A percentile compares a stretch with the other conserved stretches of the same genome.
Evolutionary conservation across 257 asterid species (phyloP).

Genomic region (Scutellaria galericulata): DNA sequence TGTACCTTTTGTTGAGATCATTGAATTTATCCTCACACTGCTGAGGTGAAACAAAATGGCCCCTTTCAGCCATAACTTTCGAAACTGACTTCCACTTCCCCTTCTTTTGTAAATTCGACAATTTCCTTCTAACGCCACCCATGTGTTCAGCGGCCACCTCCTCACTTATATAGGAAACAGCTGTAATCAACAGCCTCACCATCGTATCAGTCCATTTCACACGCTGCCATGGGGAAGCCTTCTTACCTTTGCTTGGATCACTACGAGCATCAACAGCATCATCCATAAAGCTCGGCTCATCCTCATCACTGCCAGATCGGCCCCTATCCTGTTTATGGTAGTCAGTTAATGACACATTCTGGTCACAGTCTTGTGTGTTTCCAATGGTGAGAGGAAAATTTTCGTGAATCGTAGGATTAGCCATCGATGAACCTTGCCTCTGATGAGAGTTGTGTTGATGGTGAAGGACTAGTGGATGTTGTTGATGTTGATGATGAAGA

Average conservation of each 20-base stretch:
- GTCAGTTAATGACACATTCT: conserved; percentile 42
- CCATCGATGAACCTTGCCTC: conserved; percentile 48
- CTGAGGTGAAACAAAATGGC: conserved; percentile 82
- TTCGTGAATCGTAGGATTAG: conserved; percentile 51
- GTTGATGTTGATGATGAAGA: conserved; percentile 52
- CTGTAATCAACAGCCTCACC: conserved; percentile 71
- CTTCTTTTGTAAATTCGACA: conserved; percentile 60
- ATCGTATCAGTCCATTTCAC: conserved; percentile 61
- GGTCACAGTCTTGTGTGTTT: conserved; percentile 50
- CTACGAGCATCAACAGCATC: conserved; percentile 30
- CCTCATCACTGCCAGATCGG: conserved; percentile 69
- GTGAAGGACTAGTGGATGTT: conserved; percentile 35
- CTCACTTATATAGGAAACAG: conserved; percentile 77
- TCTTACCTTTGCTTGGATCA: conserved; percentile 49
- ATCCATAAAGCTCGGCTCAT: conserved; percentile 61
- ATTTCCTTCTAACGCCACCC: conserved; percentile 52
- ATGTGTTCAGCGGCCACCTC: conserved; percentile 55
- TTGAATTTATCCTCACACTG: conserved; percentile 96
- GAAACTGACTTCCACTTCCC: conserved; percentile 90
- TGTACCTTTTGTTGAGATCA: conserved; percentile 85
- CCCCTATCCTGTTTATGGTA: conserved; percentile 50
- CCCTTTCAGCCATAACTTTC: conserved; percentile 87
- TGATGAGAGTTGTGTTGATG: conserved; percentile 46
- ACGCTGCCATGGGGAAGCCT: conserved; percentile 61
- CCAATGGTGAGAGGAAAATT: conserved; percentile 63